Evolutionary conservation across 1,284 basidiomycete species (phyloP).

Genomic region (Ganoderma lingzhi): DNA sequence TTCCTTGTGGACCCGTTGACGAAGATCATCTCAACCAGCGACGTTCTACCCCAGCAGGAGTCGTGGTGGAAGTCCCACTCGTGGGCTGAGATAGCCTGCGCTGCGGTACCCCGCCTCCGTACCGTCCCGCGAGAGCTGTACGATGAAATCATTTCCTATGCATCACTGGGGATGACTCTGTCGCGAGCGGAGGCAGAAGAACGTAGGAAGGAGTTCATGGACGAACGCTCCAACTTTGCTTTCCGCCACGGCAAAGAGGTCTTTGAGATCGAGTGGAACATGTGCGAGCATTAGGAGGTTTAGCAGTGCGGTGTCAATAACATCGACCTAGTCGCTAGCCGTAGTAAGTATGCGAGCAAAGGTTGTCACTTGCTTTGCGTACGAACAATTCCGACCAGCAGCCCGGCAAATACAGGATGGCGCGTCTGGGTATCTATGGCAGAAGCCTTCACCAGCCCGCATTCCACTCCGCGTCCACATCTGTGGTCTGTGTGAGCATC

Average conservation of each 20-base stretch:
- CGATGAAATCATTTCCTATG: neutral
- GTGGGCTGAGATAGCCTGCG: neutral
- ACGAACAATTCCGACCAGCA: too few species aligned
- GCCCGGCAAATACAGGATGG: too few species aligned
- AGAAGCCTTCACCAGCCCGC: too few species aligned
- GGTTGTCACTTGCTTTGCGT: too few species aligned
- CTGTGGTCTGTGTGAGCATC: too few species aligned
- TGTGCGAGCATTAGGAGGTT: constrained; percentile 11
- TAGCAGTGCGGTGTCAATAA: too few species aligned
- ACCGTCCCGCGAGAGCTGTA: constrained; percentile 1
- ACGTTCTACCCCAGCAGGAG: constrained; percentile 33
- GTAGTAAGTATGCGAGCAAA: too few species aligned
- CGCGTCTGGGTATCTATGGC: too few species aligned
- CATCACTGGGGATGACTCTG: neutral
- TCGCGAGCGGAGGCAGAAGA: constrained; percentile 2
- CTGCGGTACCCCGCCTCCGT: neutral
- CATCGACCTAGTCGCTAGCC: too few species aligned
- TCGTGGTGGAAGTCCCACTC: constrained; percentile 21
- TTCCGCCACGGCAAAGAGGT: neutral
- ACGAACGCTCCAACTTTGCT: neutral
- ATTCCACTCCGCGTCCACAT: too few species aligned
- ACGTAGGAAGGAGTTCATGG: neutral
- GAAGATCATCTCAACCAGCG: constrained; percentile 30
- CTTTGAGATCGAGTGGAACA: constrained; percentile 8
- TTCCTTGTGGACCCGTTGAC: constrained; percentile 44